Conservation (phyloP, 805 yeast species). For the Citeromyces matritensis region DNA sequence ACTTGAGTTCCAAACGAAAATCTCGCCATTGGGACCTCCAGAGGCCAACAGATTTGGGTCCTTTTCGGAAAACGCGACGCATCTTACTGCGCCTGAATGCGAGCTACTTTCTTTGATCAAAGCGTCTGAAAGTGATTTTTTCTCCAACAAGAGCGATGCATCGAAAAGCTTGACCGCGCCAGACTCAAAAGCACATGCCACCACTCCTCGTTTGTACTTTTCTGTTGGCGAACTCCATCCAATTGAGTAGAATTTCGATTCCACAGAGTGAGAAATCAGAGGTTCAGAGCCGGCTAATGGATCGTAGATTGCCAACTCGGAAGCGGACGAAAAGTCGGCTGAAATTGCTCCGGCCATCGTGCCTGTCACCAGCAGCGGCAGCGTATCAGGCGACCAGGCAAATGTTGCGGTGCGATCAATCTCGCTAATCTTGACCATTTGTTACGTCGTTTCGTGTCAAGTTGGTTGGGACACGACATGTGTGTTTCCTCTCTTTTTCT, state of each 20-base stretch:
- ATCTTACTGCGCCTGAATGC: constrained; percentile 58
- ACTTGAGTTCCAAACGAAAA: constrained; percentile 79
- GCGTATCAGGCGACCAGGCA: constrained; percentile 77
- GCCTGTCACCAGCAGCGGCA: constrained; percentile 78
- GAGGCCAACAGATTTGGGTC: constrained; percentile 65
- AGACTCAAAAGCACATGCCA: constrained; percentile 85
- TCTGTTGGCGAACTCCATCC: constrained; percentile 64
- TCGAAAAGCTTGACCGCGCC: constrained; percentile 75
- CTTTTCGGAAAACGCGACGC: constrained; percentile 64
- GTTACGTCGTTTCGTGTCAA: constrained; percentile 1
- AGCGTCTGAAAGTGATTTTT: constrained; percentile 23
- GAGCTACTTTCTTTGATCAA: constrained; percentile 35
- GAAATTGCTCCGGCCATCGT: constrained; percentile 95
- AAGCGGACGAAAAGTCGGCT: constrained; percentile 65
- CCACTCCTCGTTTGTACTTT: constrained; percentile 30
- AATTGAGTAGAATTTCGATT: constrained; percentile 59
- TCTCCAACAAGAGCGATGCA: constrained; percentile 28
- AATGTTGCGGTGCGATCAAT: constrained; percentile 81
- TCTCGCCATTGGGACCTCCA: constrained; percentile 83
- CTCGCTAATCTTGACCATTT: constrained; percentile 75
- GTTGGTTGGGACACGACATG: constrained; percentile 1
- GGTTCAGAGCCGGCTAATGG: constrained; percentile 30
- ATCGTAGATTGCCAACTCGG: constrained; percentile 72
- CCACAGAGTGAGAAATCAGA: constrained; percentile 26
- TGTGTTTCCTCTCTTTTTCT: background rate